A percentile compares a stretch with the other conserved stretches of the same genome.
These are phyloP conservation scores for Lyophyllum semitale DNA, from an alignment of 768 basidiomycete genomes.

Conservation along the genomic window DNA sequence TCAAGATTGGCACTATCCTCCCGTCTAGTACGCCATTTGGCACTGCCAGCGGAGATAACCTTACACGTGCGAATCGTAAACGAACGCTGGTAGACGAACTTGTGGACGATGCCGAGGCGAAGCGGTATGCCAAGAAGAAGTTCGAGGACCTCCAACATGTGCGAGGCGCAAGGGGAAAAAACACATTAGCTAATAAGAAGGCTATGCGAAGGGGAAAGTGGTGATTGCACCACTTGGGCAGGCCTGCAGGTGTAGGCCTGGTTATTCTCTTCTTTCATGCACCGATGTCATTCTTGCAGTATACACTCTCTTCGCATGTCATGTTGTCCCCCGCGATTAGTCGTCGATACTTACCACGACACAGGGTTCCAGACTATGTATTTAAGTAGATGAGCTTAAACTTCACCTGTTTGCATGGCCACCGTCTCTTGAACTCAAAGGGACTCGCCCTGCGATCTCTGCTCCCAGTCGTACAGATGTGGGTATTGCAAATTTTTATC, in stretches of 20 bases:
- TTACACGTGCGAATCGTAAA: slow-evolving; percentile 70
- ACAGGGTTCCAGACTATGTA: too few relatives aligned
- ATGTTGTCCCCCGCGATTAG: too few relatives aligned
- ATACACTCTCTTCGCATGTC: too few relatives aligned
- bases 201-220: slow-evolving; percentile 68
- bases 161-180: slow-evolving; percentile 68
- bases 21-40: slow-evolving; percentile 75
- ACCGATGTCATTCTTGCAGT: too few relatives aligned
- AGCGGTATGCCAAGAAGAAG: slow-evolving; percentile 89
- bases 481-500: not conserved
- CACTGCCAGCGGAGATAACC: slow-evolving; percentile 67
- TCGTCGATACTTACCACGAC: too few relatives aligned
- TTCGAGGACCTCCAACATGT: slow-evolving; percentile 76
- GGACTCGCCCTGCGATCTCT: not conserved
- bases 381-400: not conserved
- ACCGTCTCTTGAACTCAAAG: too few relatives aligned
- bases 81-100: slow-evolving; percentile 87
- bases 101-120: slow-evolving; percentile 84
- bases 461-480: not conserved
- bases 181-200: slow-evolving; percentile 67
- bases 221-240: slow-evolving; percentile 36
- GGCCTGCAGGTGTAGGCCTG: not conserved
- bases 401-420: too few relatives aligned
- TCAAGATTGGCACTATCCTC: slow-evolving; percentile 78
- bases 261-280: not conserved